Base-by-base conservation (phyloP, 2,329 filamentous ascomycete species). In the Fusarium hostae region DNA sequence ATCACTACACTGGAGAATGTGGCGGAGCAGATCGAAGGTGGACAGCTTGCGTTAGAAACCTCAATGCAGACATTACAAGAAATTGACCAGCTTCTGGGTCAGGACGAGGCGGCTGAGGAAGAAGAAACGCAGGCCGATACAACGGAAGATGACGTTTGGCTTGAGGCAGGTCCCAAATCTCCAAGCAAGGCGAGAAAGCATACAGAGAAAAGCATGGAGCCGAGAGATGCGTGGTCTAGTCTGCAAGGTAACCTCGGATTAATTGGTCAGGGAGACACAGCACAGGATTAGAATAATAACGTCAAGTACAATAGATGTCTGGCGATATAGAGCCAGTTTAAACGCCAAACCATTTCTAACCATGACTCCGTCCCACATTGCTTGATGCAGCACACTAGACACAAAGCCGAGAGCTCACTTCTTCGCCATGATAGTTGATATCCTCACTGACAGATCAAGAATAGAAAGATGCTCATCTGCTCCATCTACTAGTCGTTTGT, bases 381-480 rank as follows among this genome's bases (percentile, higher is more conserved):
- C 41, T 59, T 64, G 54, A 63, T 43, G 48, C 24, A 37, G 72
- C n/a, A 48, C 30, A 22, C 37, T 66, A 45, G 50, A 50, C 48
- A 18, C 22, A 16, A 37, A 52, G 55, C 22, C 12, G 20, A 37
- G 37, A 34, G 43, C 52, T 74, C 47, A 83, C 72, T 80, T 81
- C 44, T 84, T 84, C 44, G 85, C 86, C 79, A 97, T 79, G 63
- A 96, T 90, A 34, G 88, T 89, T 0, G 93, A 93, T 83, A 97
- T 92, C 77, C 93, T 90, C 78, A 98, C 85, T 10, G 92, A 87
- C 72, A 98, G 79, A 80, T 99, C 95, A 35, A 99, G 84, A 65
- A 98, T 92, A 2, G 93, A 94, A 28, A 99, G 84, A 79, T 99
- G 95, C 83, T 99, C 96, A 78, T 99, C 96, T 5, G 95, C 92